Conservation (phyloP, 768 basidiomycete species). For the Serendipita sp. region DNA sequence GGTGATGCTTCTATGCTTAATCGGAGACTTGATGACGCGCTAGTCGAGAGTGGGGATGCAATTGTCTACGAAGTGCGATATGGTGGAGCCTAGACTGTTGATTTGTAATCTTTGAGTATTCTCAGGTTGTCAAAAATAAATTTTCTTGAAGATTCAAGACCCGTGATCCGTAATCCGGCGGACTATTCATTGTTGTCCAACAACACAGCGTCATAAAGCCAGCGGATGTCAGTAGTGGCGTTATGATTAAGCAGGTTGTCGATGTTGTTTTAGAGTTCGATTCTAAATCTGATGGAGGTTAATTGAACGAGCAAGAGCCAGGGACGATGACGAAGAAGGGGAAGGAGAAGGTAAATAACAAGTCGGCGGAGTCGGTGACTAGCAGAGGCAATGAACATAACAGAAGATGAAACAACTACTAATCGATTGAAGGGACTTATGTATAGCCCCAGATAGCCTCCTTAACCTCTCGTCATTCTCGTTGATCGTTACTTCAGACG, state of each 20-base stretch:
- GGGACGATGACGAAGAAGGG: no score
- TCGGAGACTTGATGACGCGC: slow-evolving; percentile 22
- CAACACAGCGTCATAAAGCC: slow-evolving; percentile 5
- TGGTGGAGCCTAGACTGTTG: slow-evolving; percentile 38
- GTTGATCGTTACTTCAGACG: no score
- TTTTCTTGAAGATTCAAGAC: slow-evolving; percentile 4
- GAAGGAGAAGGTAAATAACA: no score
- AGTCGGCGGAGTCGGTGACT: no score
- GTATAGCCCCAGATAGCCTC: no score
- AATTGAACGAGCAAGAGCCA: no score
- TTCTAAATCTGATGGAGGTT: no score
- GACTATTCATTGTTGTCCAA: slow-evolving; percentile 2
- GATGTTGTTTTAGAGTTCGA: no score
- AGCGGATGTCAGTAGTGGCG: neutral
- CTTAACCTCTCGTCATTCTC: no score
- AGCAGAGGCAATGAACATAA: no score
- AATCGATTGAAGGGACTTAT: no score
- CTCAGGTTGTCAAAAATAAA: slow-evolving; percentile 7
- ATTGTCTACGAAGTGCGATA: slow-evolving; percentile 64
- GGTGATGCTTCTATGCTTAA: slow-evolving; percentile 20
- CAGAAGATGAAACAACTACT: no score
- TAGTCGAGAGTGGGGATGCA: slow-evolving; percentile 44
- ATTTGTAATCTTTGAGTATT: neutral
- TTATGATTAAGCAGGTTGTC: neutral
- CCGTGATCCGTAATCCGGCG: neutral